phyloP scores from a whole-genome alignment of 176 grass and related monocot species.

The Alopecurus myosuroides region DNA sequence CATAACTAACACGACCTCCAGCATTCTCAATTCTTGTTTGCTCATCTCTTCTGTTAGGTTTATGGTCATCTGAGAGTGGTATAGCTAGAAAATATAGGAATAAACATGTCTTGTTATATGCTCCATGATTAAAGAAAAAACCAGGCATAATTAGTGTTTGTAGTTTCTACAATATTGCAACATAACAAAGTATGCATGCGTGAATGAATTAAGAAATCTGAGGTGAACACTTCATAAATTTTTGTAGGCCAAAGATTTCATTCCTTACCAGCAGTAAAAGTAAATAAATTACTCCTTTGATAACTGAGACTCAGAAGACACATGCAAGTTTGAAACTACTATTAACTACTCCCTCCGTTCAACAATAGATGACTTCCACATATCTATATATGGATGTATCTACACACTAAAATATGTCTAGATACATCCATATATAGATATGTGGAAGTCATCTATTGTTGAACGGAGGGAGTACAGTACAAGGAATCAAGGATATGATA shows the following conservation, averaged over 20 bases:
- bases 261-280: not conserved
- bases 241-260: not conserved
- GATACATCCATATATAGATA: no score
- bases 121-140: not conserved
- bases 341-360: no score
- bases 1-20: conserved; percentile 62
- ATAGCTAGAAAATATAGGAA: conserved; percentile 55
- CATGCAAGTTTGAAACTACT: not conserved
- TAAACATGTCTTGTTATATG: not conserved
- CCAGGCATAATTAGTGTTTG: not conserved
- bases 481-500: not conserved
- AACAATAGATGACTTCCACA: no score
- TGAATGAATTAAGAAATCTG: not conserved
- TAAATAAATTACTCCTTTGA: not conserved
- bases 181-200: not conserved
- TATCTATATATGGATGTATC: no score
- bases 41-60: conserved; percentile 82
- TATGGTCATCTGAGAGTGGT: conserved; percentile 83
- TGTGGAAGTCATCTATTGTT: no score
- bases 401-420: no score
- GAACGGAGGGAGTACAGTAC: no score
- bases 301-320: not conserved
- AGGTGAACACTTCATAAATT: not conserved
- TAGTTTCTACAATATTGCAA: conserved; percentile 22
- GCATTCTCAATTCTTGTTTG: conserved; percentile 70